Evolutionary conservation across 1,284 basidiomycete genomes (phyloP), one percentile per base, ranked within the genome.

Genomic region (Pulveroboletus sp.): DNA sequence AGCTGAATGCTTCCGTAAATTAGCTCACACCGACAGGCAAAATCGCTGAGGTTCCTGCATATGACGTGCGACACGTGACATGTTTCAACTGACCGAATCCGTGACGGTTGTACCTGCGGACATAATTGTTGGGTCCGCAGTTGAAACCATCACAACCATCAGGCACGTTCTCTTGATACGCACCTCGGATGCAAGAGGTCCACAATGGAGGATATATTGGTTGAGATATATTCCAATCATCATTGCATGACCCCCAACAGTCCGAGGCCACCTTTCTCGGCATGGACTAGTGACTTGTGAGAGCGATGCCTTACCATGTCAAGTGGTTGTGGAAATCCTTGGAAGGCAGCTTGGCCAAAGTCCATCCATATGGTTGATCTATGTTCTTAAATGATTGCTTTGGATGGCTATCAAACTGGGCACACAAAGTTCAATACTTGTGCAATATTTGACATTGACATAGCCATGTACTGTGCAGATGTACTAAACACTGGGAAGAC

Each of bases 151-250:
- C 65, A 61, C 74, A 86, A 4, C 78, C 83, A 53, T 80, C 80
- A 8, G 86, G 85, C 77, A 85, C 75, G 63, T 80, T 82, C 64
- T 89, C 84, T 66, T 84, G 77, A 63, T 83, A 80, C 33, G 76
- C 74, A 0, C 66, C 82, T 83, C 21, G 75, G 73, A 56, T 87
- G 85, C 44, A 89, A 73, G 6, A 88, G 72, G 62, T 89, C 86
- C 32, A 82, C 82, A 44, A 87, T 61, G n/a, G 80, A 81, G 8
- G 82, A 82, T 35, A 84, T 75, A 64, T 77, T 79, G 39, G 11
- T 61, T 15, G 69, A 62, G 40, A 73, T 56, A 32, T 63, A 66
- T 62, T 72, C 72, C 53, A 77, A 48, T 70, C 63, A 61, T 88
- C 84, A 54, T 77, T 76, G 12, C 62, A 66, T 62, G 82, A 70